Evolutionary conservation across 2,329 filamentous ascomycete species (phyloP), one percentile per base, ranked within the genome.

Genomic region (Leptographium galeiforme): DNA sequence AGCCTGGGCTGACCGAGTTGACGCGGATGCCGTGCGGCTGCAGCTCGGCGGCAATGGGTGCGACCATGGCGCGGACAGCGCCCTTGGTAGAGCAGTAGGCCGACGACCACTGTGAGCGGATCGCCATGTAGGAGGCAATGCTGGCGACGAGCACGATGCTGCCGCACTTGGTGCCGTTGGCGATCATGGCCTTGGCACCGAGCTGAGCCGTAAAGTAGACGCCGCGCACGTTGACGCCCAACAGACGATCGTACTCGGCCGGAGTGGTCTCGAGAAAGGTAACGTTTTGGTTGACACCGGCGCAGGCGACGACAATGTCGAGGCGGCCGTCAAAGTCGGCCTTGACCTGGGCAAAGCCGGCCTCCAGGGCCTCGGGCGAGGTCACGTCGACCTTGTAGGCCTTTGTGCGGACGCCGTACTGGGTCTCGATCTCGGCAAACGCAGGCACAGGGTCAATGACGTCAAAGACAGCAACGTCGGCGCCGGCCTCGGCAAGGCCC

Each of bases 401-500:
- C 25, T 52, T 49, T n/a, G 56, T 45, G n/a, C 49, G 30, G 14
- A 58, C 55, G 30, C 56, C 57, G 33, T 36, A 56, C 2, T 43
- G 8, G 10, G 36, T 14, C 5, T 52, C 18, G 32, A 58, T 53
- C 1, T 43, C 30, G 46, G 38, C 19, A 7, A 56, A 57, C 8
- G 11, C 55, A 0, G 40, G n/a, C 2, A 32, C 40, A 4, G 51
- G 48, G 10, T 52, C 53, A 14, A 57, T 56, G 10, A 56, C 54
- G 47, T 59, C 55, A 34, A 57, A 58, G 2, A 58, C 43, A 39
- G 51, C 56, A 10, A 59, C 49, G 45, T 58, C 55, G 16, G 57
- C 87, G 19, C 87, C 86, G 30, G 85, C 85, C 66, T 90, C 85
- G 13, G 87, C 71, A 14, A 90, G 68, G 1, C 82, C 85, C 61